Percentiles rank a stretch among this genome's conserved stretches.
phyloP scores from a whole-genome alignment of 805 yeast genomes.

The Zygosaccharomyces bailii region DNA sequence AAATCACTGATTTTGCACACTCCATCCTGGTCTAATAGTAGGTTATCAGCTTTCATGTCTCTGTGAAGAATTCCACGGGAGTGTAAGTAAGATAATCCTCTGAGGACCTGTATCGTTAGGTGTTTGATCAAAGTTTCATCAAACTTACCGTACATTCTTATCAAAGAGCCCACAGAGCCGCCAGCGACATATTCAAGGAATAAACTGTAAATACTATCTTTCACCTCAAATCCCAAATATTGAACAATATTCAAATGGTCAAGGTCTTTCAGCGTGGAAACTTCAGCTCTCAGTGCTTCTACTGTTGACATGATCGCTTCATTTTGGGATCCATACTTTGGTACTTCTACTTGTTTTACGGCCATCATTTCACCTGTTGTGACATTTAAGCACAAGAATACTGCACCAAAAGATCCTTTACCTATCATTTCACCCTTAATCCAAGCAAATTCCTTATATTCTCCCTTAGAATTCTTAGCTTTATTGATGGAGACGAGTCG shows the following conservation, averaged over 20 bases:
- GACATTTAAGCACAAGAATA: slow-evolving; percentile 83
- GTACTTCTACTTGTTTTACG: slow-evolving; percentile 86
- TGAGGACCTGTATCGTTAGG: slow-evolving; percentile 72
- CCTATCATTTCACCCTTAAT: slow-evolving; percentile 96
- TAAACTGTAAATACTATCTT: slow-evolving; percentile 69
- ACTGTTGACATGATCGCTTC: slow-evolving; percentile 57
- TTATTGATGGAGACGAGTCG: slow-evolving; percentile 65
- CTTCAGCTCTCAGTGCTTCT: slow-evolving; percentile 84
- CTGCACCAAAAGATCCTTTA: slow-evolving; percentile 94
- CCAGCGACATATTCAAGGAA: slow-evolving; percentile 97
- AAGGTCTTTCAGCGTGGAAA: slow-evolving; percentile 87
- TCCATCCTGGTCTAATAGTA: slow-evolving; percentile 85
- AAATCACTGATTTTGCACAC: slow-evolving; percentile 93
- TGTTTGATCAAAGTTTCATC: slow-evolving; percentile 72
- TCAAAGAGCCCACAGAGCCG: slow-evolving; percentile 87
- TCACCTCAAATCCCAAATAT: slow-evolving; percentile 86
- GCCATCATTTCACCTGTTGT: slow-evolving; percentile 99
- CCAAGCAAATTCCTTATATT: slow-evolving; percentile 90
- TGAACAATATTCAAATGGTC: slow-evolving; percentile 95
- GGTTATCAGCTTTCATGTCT: slow-evolving; percentile 91
- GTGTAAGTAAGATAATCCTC: slow-evolving; percentile 86
- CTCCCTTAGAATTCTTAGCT: slow-evolving; percentile 60
- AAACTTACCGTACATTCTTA: slow-evolving; percentile 79
- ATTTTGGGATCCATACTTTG: slow-evolving; percentile 41
- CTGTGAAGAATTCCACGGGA: slow-evolving; percentile 85